Percentiles rank a stretch among this genome's conserved stretches.
These are phyloP conservation scores for Xylaria grammica DNA, from an alignment of 495 filamentous ascomycete genomes.

Conservation along the genomic window DNA sequence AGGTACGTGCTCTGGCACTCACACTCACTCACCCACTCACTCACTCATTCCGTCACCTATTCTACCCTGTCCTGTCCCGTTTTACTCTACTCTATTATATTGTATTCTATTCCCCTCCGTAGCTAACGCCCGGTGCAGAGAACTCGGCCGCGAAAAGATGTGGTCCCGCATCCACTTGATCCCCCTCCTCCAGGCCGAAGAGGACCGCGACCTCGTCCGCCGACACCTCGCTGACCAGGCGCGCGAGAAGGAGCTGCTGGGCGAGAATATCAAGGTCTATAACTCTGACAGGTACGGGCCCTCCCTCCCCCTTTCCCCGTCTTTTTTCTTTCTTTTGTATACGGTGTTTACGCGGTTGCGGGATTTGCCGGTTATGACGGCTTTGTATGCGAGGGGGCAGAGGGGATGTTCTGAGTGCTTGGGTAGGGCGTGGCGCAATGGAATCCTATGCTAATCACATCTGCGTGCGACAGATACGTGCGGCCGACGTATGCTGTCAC, in stretches of 20 bases:
- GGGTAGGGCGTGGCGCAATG: no score
- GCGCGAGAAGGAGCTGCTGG: slow-evolving; percentile 87
- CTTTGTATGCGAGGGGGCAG: neutral
- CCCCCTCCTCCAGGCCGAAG: slow-evolving; percentile 91
- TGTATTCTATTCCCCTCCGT: no score
- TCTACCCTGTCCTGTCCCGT: no score
- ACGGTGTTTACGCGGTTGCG: neutral
- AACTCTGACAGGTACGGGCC: slow-evolving; percentile 84
- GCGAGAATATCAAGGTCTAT: slow-evolving; percentile 78
- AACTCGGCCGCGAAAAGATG: slow-evolving; percentile 95
- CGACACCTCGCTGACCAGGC: slow-evolving; percentile 83
- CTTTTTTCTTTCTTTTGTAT: neutral
- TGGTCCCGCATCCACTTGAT: slow-evolving; percentile 93
- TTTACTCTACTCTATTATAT: no score
- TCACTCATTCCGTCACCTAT: no score
- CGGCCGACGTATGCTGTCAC: slow-evolving; percentile 71
- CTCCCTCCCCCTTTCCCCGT: neutral
- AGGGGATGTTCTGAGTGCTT: no score
- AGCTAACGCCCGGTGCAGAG: slow-evolving; percentile 55
- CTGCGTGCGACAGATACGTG: slow-evolving; percentile 59
- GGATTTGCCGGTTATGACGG: neutral
- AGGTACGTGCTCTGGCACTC: slow-evolving; percentile 67
- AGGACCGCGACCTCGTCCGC: slow-evolving; percentile 91
- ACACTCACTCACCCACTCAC: no score
- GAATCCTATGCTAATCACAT: neutral